Percentiles rank a stretch among this genome's conserved stretches.
Conservation (phyloP, 257 asterid genomes). For the Datura wrightii region DNA sequence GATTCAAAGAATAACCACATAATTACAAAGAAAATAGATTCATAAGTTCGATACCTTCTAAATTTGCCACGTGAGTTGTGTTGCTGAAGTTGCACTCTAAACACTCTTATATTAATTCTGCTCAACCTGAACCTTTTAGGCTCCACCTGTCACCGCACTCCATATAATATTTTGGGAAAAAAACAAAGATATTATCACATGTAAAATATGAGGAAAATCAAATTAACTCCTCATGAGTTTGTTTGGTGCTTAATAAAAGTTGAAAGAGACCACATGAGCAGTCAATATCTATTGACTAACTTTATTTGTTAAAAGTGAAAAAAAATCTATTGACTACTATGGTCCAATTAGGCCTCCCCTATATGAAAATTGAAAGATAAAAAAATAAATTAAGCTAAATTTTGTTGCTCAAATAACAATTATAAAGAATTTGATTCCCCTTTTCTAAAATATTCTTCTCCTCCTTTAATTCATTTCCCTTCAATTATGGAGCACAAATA, state of each 20-base stretch:
- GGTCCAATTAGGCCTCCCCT: not conserved
- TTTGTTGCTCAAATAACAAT: not conserved
- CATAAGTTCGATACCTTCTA: too few species aligned
- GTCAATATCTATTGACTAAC: not conserved
- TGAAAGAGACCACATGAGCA: not conserved
- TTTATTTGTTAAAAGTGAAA: too few species aligned
- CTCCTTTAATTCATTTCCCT: constrained; percentile 28
- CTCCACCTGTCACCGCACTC: too few species aligned
- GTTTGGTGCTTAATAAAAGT: not conserved
- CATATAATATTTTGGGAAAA: too few species aligned
- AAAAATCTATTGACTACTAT: not conserved
- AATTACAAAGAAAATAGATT: too few species aligned
- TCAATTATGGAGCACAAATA: constrained; percentile 33
- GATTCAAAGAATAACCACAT: too few species aligned
- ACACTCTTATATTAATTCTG: too few species aligned
- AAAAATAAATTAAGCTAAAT: not conserved
- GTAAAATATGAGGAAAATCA: not conserved
- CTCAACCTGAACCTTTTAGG: too few species aligned
- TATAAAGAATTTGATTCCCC: not conserved
- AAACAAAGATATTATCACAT: not conserved
- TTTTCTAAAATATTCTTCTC: not conserved
- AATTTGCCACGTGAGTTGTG: too few species aligned
- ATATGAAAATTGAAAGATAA: not conserved
- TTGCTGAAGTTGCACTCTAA: too few species aligned
- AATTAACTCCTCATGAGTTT: not conserved